Evolutionary conservation across 1,284 basidiomycete genomes (phyloP).

Genomic region (Melampsora americana): DNA sequence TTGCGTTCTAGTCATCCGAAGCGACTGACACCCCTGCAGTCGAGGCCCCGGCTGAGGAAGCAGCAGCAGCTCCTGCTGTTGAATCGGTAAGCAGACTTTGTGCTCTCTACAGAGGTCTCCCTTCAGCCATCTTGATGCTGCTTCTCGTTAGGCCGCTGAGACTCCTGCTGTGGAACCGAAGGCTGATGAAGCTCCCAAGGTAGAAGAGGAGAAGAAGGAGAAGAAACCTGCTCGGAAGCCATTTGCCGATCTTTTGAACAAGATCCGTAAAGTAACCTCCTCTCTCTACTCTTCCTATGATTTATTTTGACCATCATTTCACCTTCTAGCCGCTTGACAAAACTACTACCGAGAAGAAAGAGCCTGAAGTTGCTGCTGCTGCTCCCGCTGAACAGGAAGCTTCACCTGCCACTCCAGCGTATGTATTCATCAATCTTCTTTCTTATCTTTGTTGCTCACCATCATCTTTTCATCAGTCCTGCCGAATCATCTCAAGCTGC

Average conservation of each 20-base stretch:
- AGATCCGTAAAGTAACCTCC: conserved; percentile 31
- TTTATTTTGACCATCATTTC: not conserved
- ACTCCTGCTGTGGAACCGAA: not conserved
- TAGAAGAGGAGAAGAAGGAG: conserved; percentile 39
- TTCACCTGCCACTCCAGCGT: not conserved
- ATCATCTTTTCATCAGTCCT: not conserved
- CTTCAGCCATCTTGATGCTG: not conserved
- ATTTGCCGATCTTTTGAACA: conserved; percentile 40
- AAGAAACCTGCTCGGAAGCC: conserved; percentile 37
- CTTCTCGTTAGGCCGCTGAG: not conserved
- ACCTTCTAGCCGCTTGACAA: conserved; percentile 15
- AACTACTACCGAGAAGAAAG: conserved; percentile 21
- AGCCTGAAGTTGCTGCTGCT: not conserved
- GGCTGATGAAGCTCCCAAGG: conserved; percentile 11
- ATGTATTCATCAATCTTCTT: not conserved
- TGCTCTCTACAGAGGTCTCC: not conserved
- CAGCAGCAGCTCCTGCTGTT: not conserved
- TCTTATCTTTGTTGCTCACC: not conserved
- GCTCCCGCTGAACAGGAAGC: conserved; percentile 9
- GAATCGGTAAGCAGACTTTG: not conserved
- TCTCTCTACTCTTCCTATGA: not conserved
- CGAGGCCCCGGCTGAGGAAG: not conserved
- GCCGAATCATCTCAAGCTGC: not conserved
- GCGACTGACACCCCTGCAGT: not conserved
- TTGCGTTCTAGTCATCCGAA: not conserved